phyloP scores from a whole-genome alignment of 1,139 yeast genomes.

The Debaryomyces fabryi region DNA sequence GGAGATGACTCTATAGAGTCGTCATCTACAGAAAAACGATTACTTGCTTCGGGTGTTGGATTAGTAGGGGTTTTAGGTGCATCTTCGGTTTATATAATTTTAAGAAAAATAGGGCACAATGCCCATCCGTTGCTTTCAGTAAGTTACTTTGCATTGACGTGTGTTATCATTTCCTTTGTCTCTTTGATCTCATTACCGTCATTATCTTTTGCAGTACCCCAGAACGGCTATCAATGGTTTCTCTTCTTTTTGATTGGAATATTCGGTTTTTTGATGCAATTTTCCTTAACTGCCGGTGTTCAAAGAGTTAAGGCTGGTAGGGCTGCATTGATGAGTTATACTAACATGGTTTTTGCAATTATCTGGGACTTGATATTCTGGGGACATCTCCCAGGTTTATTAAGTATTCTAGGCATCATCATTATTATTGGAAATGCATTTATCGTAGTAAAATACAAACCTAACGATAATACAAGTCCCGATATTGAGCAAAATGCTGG shows the following conservation, averaged over 20 bases:
- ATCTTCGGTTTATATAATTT: slow-evolving; percentile 67
- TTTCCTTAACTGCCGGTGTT: slow-evolving; percentile 76
- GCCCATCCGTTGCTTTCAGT: slow-evolving; percentile 85
- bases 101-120: slow-evolving; percentile 72
- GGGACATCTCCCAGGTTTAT: slow-evolving; percentile 69
- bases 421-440: slow-evolving; percentile 71
- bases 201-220: slow-evolving; percentile 62
- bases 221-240: slow-evolving; percentile 62
- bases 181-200: slow-evolving; percentile 62
- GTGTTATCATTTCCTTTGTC: slow-evolving; percentile 57
- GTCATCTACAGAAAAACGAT: slow-evolving; percentile 40
- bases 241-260: slow-evolving; percentile 65
- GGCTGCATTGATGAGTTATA: slow-evolving; percentile 73
- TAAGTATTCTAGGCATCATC: slow-evolving; percentile 69
- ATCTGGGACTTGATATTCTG: slow-evolving; percentile 74
- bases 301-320: slow-evolving; percentile 81
- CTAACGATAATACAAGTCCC: slow-evolving; percentile 22
- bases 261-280: slow-evolving; percentile 82
- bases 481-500: slow-evolving; percentile 16
- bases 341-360: slow-evolving; percentile 79
- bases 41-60: slow-evolving; percentile 67
- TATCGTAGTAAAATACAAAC: slow-evolving; percentile 57
- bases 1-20: slow-evolving; percentile 40
- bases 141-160: slow-evolving; percentile 68
- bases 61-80: slow-evolving; percentile 74